Base-by-base conservation (phyloP, 306 rosid species). In the Cucurbita maxima region DNA sequence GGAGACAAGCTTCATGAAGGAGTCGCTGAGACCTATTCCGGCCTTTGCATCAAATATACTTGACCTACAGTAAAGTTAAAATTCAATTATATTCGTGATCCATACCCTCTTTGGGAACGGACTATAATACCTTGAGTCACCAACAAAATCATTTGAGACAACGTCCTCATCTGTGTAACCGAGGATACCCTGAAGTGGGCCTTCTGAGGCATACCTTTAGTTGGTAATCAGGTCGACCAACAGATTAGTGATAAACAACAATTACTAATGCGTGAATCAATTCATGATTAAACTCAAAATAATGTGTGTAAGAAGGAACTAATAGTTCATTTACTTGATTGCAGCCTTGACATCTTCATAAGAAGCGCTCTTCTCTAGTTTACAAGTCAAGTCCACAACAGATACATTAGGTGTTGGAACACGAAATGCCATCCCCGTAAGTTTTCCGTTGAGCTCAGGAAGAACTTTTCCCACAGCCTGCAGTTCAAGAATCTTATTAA, bases 381-480 rank as follows among this genome's bases (percentile, higher is more conserved):
- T 93, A 78, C 96, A 89, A 34, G 99, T 94, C 70, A 91, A 82
- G 87, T 94, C 99, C 75, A 94, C 99, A 0, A 94, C 97, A 51
- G 97, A 94, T 54, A 94, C 96, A 78, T 94, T 91, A 41, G 97
- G 88, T 52, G 99, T 94, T 14, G 99, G 99, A 45, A 94, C 97
- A 15, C 99, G 96, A 79, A 94, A 91, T 47, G 99, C 99, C 97
- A 94, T 94, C 72, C 97, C 99, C 45, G 97, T 91, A 66, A 94
- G 99, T 84, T 91, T 94, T 69, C 97, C 97, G 80, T 91, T 94
- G 58, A 94, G 92, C 54, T 94, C 92, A 7, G 98, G 98, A 73
- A 94, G 95, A 82, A 94, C 98, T 82, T 94, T 94, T 19, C 98
- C 98, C 74, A 94, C 96, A 78, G 97, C 97, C 99, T 94, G 77